These are phyloP conservation scores for Monilinia fructigena DNA, from an alignment of 2,329 filamentous ascomycete species.

Conservation along the genomic window DNA sequence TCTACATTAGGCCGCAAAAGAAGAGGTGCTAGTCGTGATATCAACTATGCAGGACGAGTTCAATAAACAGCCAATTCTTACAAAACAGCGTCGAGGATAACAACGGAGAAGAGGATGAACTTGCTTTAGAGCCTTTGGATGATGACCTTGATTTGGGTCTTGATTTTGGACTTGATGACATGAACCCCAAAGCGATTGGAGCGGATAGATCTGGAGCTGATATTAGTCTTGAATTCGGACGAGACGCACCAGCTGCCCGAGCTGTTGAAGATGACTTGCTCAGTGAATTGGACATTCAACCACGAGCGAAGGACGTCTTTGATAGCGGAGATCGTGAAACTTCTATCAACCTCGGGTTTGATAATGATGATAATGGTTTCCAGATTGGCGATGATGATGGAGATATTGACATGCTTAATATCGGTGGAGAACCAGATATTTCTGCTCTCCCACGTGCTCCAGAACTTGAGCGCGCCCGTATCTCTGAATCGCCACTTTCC, in stretches of 20 bases:
- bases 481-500: conserved; percentile 68
- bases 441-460: conserved; percentile 49
- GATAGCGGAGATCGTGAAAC: conserved; percentile 51
- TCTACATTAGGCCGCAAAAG: conserved; percentile 56
- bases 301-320: conserved; percentile 55
- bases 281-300: conserved; percentile 57
- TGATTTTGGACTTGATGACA: conserved; percentile 55
- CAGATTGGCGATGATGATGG: conserved; percentile 62
- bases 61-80: conserved; percentile 76
- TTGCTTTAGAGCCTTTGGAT: conserved; percentile 53
- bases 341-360: conserved; percentile 54
- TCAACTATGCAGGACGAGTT: conserved; percentile 68
- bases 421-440: conserved; percentile 59
- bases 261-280: conserved; percentile 69
- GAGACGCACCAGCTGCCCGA: conserved; percentile 72
- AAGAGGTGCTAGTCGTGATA: conserved; percentile 60
- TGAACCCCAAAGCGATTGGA: conserved; percentile 32
- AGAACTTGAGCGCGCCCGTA: conserved; percentile 55
- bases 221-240: conserved; percentile 80
- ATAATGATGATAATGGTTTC: conserved; percentile 50
- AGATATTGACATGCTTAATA: conserved; percentile 62
- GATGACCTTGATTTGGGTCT: conserved; percentile 75
- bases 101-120: conserved; percentile 53
- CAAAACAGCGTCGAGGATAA: conserved; percentile 56
- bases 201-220: conserved; percentile 42